These are phyloP conservation scores for Lotus japonicus DNA, from an alignment of 306 rosid species.

Conservation along the genomic window DNA sequence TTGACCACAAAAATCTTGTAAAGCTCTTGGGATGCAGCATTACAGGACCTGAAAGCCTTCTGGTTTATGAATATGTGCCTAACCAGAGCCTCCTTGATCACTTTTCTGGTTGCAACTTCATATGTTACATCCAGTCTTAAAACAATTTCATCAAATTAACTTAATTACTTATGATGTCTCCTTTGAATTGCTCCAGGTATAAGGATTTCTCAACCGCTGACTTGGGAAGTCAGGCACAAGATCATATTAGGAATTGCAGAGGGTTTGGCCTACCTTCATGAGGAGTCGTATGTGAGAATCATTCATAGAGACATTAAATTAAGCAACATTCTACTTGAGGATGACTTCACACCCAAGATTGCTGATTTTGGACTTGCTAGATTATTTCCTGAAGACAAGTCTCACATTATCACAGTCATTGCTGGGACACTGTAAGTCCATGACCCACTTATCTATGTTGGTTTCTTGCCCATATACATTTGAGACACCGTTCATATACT, in stretches of 20 bases:
- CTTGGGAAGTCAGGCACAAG: slow-evolving; percentile 22
- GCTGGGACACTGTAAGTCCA: slow-evolving; percentile 20
- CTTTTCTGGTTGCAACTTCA: slow-evolving; percentile 7
- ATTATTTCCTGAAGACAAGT: slow-evolving; percentile 27
- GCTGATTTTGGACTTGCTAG: slow-evolving; percentile 32
- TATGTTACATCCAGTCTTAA: not conserved
- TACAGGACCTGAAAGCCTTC: slow-evolving; percentile 34
- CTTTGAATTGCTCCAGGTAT: not conserved
- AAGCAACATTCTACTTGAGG: slow-evolving; percentile 23
- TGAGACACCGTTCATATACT: not conserved
- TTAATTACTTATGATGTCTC: not conserved
- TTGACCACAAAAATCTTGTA: slow-evolving; percentile 26
- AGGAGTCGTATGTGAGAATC: slow-evolving; percentile 22
- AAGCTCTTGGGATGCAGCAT: slow-evolving; percentile 31
- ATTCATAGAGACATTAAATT: slow-evolving; percentile 30
- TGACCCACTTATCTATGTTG: not conserved
- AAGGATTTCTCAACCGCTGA: not conserved
- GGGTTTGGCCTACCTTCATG: slow-evolving; percentile 29
- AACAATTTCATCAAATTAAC: not conserved
- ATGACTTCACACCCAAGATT: slow-evolving; percentile 25
- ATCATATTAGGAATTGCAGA: slow-evolving; percentile 21
- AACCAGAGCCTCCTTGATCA: slow-evolving; percentile 21
- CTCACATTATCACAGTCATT: slow-evolving; percentile 24
- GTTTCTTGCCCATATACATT: not conserved
- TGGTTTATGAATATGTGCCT: slow-evolving; percentile 30